A percentile compares a stretch with the other conserved stretches of the same genome.
phyloP scores from a whole-genome alignment of 2,329 filamentous ascomycete genomes.

The Huntiella omanensis region DNA sequence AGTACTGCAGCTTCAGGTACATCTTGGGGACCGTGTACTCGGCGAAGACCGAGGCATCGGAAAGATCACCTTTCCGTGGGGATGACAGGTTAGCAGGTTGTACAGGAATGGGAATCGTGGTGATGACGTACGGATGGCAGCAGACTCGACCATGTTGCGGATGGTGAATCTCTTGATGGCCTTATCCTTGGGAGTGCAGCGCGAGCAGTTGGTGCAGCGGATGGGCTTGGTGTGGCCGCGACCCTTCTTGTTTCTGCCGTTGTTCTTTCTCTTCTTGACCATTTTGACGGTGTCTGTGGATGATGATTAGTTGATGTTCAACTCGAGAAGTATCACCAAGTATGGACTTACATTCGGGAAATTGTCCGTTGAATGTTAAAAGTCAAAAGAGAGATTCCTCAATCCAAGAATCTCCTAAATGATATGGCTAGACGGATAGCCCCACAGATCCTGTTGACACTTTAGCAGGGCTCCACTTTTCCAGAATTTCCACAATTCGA shows the following conservation, averaged over 20 bases:
- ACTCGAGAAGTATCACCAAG: background rate
- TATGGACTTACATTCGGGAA: slow-evolving; percentile 8
- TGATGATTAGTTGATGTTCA: slow-evolving; percentile 15
- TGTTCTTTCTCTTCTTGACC: slow-evolving; percentile 57
- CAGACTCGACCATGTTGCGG: slow-evolving; percentile 99
- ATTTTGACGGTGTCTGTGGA: slow-evolving; percentile 39
- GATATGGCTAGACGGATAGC: slow-evolving; percentile 5
- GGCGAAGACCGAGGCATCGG: slow-evolving; percentile 94
- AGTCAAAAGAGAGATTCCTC: slow-evolving; percentile 1
- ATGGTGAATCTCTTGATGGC: slow-evolving; percentile 99
- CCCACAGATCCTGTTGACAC: slow-evolving; percentile 1
- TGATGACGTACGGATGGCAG: slow-evolving; percentile 79
- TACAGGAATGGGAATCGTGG: background rate
- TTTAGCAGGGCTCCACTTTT: slow-evolving; percentile 6
- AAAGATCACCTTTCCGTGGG: slow-evolving; percentile 74
- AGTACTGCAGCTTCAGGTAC: slow-evolving; percentile 99
- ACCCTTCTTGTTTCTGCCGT: slow-evolving; percentile 99
- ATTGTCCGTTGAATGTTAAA: slow-evolving; percentile 11
- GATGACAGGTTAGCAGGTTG: background rate
- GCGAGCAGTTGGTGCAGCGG: slow-evolving; percentile 54
- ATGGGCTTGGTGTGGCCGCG: slow-evolving; percentile 99
- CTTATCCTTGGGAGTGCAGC: slow-evolving; percentile 98
- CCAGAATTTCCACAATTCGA: background rate
- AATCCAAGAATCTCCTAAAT: slow-evolving; percentile 3
- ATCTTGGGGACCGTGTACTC: slow-evolving; percentile 99